Base-by-base conservation (phyloP, 768 basidiomycete genomes). In the Leccinellum rugosiceps region DNA sequence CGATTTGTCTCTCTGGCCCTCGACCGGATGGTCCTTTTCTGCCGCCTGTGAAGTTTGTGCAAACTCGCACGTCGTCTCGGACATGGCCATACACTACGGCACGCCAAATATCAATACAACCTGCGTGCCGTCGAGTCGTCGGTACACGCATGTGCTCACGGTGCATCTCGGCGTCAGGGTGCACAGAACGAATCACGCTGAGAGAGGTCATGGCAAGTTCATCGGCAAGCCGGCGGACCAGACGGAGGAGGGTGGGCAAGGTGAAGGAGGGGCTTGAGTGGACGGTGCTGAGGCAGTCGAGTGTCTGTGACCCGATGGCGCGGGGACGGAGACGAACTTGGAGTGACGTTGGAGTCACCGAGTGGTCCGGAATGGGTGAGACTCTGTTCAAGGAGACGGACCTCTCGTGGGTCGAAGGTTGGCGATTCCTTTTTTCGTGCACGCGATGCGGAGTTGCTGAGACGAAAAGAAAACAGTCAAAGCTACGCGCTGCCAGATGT, bases 111-210 rank as follows among this genome's bases (percentile, higher is more conserved):
- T 34, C 80, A 85, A 46, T 95, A 96, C 76, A 96, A 97, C 67
- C 78, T 95, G 15, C 90, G 92, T 32, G 93, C 94, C 32, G 89
- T 95, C n/a, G 94, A 97, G 72, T 90, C 88, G 0, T 93, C 19
- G 86, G 85, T 34, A 88, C 85, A 91, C 94, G 0, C 80, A 88
- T 25, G 76, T 93, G 6, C 79, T 97, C 13, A 85, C 86, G 0
- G 78, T 80, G 30, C 73, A 75, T 35, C 79, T 94, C 23, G 80
- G 77, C 2, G 58, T 90, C 15, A 15, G 59, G 1, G 68, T 76
- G 13, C 21, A 71, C 74, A 72, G 57, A 72, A 69, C 83, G 78
- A 57, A 75, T 89, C 35, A 88, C 88, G 4, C 71, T 87, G 19
- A 77, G 88, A 55, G 83, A 88, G 61, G 85, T 93, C 13, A 76